These are phyloP conservation scores for Aspergillus texensis DNA, from an alignment of 2,329 filamentous ascomycete genomes.

Conservation along the genomic window DNA sequence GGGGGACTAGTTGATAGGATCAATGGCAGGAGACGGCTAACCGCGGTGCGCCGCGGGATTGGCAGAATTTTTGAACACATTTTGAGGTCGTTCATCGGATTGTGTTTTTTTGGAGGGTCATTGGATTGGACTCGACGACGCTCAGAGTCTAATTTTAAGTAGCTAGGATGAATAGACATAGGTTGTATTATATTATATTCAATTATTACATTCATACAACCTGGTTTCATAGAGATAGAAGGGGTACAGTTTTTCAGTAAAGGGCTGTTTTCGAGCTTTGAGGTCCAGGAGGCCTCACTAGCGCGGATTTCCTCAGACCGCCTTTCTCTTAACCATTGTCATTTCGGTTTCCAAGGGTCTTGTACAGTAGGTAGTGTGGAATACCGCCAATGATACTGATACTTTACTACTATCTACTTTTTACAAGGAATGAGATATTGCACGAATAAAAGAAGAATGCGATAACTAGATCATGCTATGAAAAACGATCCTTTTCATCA, in stretches of 20 bases:
- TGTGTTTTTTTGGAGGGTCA: not conserved
- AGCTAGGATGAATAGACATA: not conserved
- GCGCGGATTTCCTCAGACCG: not conserved
- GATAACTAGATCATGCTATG: not conserved
- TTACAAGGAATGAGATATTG: not conserved
- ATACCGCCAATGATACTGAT: too few relatives aligned
- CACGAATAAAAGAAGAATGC: not conserved
- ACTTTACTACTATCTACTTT: not conserved
- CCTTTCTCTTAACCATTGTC: not conserved
- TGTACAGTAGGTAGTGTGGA: too few relatives aligned
- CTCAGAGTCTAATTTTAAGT: not conserved
- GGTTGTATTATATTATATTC: not conserved
- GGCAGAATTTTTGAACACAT: not conserved
- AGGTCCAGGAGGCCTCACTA: not conserved
- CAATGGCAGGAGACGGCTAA: not conserved
- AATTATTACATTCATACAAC: not conserved
- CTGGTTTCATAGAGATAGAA: not conserved
- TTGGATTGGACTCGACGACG: not conserved
- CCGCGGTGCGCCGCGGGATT: not conserved
- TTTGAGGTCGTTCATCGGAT: not conserved
- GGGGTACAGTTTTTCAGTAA: not conserved
- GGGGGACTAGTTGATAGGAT: not conserved
- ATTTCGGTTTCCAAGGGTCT: not conserved
- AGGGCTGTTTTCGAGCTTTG: not conserved
- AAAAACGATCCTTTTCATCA: not conserved